Evolutionary conservation across 768 basidiomycete species (phyloP), one percentile per base, ranked within the genome.

Genomic region (Leucosporidium scottii): DNA sequence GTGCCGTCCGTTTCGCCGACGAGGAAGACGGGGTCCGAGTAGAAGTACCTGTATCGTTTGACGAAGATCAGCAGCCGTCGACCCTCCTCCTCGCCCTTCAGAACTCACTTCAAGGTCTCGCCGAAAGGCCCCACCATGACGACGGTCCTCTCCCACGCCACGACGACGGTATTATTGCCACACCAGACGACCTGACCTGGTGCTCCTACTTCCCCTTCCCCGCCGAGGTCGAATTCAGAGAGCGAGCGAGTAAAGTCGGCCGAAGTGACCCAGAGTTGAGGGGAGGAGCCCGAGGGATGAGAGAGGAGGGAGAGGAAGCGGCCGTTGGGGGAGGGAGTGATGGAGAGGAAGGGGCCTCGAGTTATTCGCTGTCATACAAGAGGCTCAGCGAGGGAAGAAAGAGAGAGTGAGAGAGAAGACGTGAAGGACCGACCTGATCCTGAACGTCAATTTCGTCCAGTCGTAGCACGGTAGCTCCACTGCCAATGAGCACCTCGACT

Each of bases 51-150:
- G 73, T 17, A 53, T 39, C n/a, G 8, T 13, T 6, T 18, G 25
- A 34, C 34, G 7, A 48, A 6, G 56, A 28, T 70, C 51, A 59
- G 25, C 39, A 7, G n/a, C 57, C 6, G 17, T 27, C 21, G 8
- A 8, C 17, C 50, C 50, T n/a, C 13, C 12, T 59, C n/a, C 13
- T 13, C 15, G 17, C 20, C 34, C 60, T 30, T 2, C 1, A 20
- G 20, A 27, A 65, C 89, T 71, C 77, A 93, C 93, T 85, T 84
- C 28, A 97, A 80, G 0, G 85, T 86, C 73, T 93, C 90, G 3
- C 92, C 92, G 64, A 85, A 89, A 20, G 96, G 96, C 8, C 94
- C 93, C n/a, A 96, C 90, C 36, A 99, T 81, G 4, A 92, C 80
- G 0, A 86, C 88, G 36, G 87, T 79, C 25, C 83, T 80, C 53